Base-by-base conservation (phyloP, 805 yeast genomes). In the Tetrapisispora nanseiensis region DNA sequence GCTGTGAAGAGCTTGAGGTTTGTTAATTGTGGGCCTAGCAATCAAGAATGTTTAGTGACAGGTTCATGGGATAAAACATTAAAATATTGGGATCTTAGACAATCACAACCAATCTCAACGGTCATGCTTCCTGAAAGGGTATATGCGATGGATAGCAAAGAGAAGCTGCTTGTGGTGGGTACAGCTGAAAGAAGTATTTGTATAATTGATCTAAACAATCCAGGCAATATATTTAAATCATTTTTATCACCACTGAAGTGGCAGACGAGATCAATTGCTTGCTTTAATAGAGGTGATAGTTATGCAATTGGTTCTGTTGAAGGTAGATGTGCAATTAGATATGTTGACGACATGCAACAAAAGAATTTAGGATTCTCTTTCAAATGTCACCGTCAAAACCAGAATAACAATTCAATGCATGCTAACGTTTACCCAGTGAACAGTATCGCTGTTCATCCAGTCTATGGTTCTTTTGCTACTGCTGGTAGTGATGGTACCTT, bases 11-110 rank as follows among this genome's bases (percentile, higher is more conserved):
- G 75, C 12, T 83, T 90, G 19, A 69, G 95, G 42, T 78, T 74
- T 47, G 95, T 86, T 10, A 81, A 80, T 47, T 82, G 89, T 57
- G 95, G 95, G 0, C 86, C 89, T n/a, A 69, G 80, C 8, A 84
- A 83, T 52, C 75, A 86, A 1, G 70, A 67, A 23, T 85, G 85
- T 49, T 77, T 90, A 22, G 97, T 87, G 3, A 77, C 89, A 34
- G 96, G 95, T 7, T 86, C 96, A 6, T 92, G 97, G 97, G 98
- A 92, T 65, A 87, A 86, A 65, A 86, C 97, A 1, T 66, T 92
- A 48, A 80, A 77, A 59, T 92, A 92, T 64, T 90, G 98, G 98
- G 97, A 92, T 65, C 71, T 84, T 66, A 79, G 97, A 57, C 79
- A 80, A 50, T 83, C 81, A 35, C 80, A 76, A 52, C 92, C 97